Base-by-base conservation (phyloP, 495 filamentous ascomycete species). In the Aspergillus homomorphus region DNA sequence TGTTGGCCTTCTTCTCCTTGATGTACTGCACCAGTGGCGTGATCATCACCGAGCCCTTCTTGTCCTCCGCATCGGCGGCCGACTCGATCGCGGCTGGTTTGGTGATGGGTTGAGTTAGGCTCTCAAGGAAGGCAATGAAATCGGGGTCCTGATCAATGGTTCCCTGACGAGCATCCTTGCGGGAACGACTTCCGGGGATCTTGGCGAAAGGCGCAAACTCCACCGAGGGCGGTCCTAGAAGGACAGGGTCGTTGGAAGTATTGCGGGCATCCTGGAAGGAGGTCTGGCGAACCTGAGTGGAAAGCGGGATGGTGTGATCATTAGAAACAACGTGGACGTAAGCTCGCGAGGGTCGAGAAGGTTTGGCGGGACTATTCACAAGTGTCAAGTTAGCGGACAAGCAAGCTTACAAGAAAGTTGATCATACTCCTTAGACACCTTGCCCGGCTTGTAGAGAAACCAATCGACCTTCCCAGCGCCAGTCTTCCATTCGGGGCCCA, bases 101-200 rank as follows among this genome's bases (percentile, higher is more conserved):
- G 7, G 77, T 73, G 26, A 88, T 82, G 0, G 91, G 91, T 52
- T 89, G 88, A 3, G 92, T 94, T 9, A 96, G 81, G 50, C 83
- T 87, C 70, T 95, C 89, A 7, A 98, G 82, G 66, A 98, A 98
- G 20, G 83, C 83, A 73, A 96, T 95, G 62, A 98, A 98, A 56
- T 98, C 94, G 0, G 88, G 84, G 68, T 98, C 94, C 64, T 93
- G 91, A 62, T 98, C 94, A 57, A 98, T 97, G 5, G 90, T 95
- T 45, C 95, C 94, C 69, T 96, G 90, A 3, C 93, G 86, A 57
- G 83, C 83, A 78, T 98, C 94, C 48, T 83, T 82, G 21, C 90
- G 86, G 20, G 74, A 69, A 41, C 79, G 78, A 64, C 81, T 87
- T 58, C 86, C 88, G 16, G 95, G 91, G 0, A 88, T 81, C 62